Percentiles rank a stretch among this genome's conserved stretches.
Conservation (phyloP, 1,284 basidiomycete species). For the Sporisorium reilianum region DNA sequence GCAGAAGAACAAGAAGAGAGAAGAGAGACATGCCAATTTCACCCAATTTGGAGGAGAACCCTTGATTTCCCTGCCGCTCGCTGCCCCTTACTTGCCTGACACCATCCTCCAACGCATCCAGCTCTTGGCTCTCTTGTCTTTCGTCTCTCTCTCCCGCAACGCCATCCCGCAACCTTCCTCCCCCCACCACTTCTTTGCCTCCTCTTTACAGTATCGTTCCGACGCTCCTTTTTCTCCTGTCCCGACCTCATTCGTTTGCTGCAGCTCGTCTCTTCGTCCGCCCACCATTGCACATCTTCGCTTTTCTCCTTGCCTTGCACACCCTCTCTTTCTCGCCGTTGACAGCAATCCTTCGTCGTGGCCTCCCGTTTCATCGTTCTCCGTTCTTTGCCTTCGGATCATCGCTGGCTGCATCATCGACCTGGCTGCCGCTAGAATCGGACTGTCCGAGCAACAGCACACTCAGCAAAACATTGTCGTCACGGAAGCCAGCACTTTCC, state of each 20-base stretch:
- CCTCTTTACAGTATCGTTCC: background rate
- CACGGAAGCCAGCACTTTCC: background rate
- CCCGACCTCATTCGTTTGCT: constrained; percentile 5
- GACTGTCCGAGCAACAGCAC: background rate
- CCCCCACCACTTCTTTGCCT: background rate
- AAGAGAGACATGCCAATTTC: background rate
- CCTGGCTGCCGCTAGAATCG: background rate
- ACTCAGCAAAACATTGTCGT: background rate
- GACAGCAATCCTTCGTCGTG: background rate
- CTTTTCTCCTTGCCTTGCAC: background rate
- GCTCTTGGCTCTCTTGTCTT: background rate
- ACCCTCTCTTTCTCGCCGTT: background rate
- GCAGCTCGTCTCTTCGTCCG: constrained; percentile 7
- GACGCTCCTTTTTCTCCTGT: background rate
- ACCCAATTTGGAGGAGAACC: no score
- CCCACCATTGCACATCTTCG: constrained; percentile 3
- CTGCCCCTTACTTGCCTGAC: background rate
- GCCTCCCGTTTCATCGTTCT: background rate
- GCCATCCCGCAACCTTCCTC: background rate
- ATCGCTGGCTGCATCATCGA: background rate
- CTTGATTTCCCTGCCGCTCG: constrained; percentile 2
- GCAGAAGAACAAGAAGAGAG: background rate
- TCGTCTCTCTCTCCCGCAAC: background rate
- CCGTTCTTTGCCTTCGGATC: background rate
- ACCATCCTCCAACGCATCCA: background rate